Evolutionary conservation across 2,329 filamentous ascomycete genomes (phyloP).

Genomic region (Alternaria arborescens): DNA sequence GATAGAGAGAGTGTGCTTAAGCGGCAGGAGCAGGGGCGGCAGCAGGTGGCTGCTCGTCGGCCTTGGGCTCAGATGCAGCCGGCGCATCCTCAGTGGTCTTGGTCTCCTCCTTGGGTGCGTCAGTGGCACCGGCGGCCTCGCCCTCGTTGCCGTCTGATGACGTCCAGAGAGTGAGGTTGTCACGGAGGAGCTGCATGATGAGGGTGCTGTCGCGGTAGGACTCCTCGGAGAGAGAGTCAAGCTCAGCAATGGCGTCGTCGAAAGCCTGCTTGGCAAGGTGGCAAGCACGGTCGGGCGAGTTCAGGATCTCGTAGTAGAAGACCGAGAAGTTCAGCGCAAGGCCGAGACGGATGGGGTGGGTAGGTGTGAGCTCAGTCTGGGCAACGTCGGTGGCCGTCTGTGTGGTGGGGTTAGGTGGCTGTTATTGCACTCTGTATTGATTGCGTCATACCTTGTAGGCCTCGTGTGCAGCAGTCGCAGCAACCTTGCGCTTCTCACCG

Average conservation of each 20-base stretch:
- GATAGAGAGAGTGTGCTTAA: constrained; percentile 42
- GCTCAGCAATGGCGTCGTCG: constrained; percentile 97
- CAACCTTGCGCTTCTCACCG: constrained; percentile 89
- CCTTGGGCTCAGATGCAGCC: constrained; percentile 46
- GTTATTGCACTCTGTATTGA: constrained; percentile 22
- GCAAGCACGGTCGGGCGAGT: constrained; percentile 96
- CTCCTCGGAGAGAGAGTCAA: constrained; percentile 96
- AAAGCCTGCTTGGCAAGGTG: constrained; percentile 99
- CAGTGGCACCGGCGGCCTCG: constrained; percentile 68
- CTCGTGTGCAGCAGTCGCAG: constrained; percentile 87
- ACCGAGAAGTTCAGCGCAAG: constrained; percentile 99
- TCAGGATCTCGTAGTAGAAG: constrained; percentile 99
- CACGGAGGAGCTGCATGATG: constrained; percentile 98
- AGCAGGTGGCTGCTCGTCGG: constrained; percentile 44
- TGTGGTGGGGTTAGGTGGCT: constrained; percentile 29
- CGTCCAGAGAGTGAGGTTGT: constrained; percentile 98
- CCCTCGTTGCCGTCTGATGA: constrained; percentile 87
- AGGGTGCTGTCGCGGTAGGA: constrained; percentile 98
- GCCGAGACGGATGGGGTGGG: constrained; percentile 96
- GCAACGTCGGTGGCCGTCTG: constrained; percentile 97
- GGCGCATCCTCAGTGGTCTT: constrained; percentile 62
- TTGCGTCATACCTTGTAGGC: constrained; percentile 86
- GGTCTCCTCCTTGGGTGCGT: constrained; percentile 70
- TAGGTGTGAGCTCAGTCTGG: constrained; percentile 95
- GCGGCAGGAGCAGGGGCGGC: constrained; percentile 42